A percentile compares a stretch with the other conserved stretches of the same genome.
Conservation (phyloP, 164 flowering plant genomes). For the Aristolochia fimbriata region DNA sequence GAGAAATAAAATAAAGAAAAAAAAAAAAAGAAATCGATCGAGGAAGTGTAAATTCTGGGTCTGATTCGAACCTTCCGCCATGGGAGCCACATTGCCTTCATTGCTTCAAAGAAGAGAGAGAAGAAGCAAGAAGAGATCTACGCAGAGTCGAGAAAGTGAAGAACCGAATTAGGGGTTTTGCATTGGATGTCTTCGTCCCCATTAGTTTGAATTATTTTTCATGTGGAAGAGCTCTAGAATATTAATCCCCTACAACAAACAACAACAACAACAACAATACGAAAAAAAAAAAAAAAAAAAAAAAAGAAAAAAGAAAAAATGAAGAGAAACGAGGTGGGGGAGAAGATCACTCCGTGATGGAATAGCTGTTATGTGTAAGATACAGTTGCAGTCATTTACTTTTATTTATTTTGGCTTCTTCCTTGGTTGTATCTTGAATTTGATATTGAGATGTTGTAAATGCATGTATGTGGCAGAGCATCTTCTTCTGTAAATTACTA, state of each 20-base stretch:
- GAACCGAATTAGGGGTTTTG: neutral
- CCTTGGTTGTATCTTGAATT: neutral
- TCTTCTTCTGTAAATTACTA: neutral
- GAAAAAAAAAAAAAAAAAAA: too few relatives aligned
- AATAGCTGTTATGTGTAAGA: neutral
- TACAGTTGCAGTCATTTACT: neutral
- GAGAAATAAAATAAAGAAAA: neutral
- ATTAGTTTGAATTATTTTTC: neutral
- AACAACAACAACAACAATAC: neutral
- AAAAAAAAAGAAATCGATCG: too few relatives aligned
- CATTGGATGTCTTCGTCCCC: neutral
- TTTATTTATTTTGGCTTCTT: neutral
- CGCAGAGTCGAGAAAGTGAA: neutral
- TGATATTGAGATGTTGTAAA: neutral
- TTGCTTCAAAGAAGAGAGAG: too few relatives aligned
- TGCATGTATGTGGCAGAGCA: neutral
- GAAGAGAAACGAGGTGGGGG: too few relatives aligned
- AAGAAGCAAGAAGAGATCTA: conserved; percentile 1
- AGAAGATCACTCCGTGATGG: too few relatives aligned
- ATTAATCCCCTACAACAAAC: neutral
- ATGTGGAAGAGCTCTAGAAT: neutral
- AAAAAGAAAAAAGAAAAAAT: too few relatives aligned
- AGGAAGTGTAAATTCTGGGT: too few relatives aligned
- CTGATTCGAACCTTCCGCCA: too few relatives aligned
- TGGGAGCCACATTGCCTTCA: too few relatives aligned